These are phyloP conservation scores for Microsporum ferrugineum DNA, from an alignment of 2,329 filamentous ascomycete species.

Conservation along the genomic window DNA sequence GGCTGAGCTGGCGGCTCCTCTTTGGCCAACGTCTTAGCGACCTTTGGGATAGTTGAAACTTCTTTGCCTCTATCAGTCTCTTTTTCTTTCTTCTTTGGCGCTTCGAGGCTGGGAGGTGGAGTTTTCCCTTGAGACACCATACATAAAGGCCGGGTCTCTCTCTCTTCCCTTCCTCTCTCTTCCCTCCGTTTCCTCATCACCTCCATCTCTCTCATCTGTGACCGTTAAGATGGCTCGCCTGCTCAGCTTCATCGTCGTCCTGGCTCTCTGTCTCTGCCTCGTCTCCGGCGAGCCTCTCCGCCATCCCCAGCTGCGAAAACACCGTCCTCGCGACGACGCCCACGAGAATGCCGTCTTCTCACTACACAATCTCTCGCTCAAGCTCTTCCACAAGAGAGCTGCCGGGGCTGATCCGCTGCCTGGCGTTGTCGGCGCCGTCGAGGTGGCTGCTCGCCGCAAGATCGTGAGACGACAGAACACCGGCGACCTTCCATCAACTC, in stretches of 20 bases:
- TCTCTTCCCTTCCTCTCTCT: not conserved
- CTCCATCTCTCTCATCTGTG: not conserved
- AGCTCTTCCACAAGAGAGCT: slow-evolving; percentile 8
- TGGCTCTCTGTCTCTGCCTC: slow-evolving; percentile 5
- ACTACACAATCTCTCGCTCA: slow-evolving; percentile 8
- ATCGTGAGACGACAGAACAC: slow-evolving; percentile 11
- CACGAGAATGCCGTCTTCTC: slow-evolving; percentile 2
- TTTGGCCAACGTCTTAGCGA: not conserved
- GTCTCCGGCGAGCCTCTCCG: slow-evolving; percentile 9
- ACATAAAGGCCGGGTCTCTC: not conserved
- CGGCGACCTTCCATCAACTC: slow-evolving; percentile 8
- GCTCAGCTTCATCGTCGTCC: not conserved
- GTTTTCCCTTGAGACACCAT: not conserved
- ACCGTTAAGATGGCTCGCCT: slow-evolving; percentile 8
- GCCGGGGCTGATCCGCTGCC: slow-evolving; percentile 1
- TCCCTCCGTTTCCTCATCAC: not conserved
- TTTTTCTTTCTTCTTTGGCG: not conserved
- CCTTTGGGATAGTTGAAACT: not conserved
- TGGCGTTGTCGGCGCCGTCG: slow-evolving; percentile 3
- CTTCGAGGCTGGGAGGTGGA: not conserved
- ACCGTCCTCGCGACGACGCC: slow-evolving; percentile 4
- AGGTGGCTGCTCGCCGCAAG: slow-evolving; percentile 8
- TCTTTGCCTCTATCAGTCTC: not conserved
- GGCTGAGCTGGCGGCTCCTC: not conserved
- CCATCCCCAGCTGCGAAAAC: slow-evolving; percentile 3